A percentile compares a stretch with the other conserved stretches of the same genome.
Conservation (phyloP, 2,329 filamentous ascomycete genomes). For the Hymenoscyphus fraxineus region DNA sequence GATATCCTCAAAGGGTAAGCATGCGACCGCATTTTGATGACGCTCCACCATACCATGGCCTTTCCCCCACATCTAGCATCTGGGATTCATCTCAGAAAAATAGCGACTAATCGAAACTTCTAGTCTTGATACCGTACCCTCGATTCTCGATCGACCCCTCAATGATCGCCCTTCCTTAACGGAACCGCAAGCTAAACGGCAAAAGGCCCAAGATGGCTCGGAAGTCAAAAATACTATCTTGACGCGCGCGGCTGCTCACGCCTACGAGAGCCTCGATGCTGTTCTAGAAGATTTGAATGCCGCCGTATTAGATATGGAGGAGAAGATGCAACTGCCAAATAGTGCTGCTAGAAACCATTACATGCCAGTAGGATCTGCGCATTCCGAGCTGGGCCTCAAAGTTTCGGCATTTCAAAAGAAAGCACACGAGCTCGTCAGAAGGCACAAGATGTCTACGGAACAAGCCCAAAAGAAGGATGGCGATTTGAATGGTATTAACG, state of each 20-base stretch:
- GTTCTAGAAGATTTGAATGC: conserved; percentile 56
- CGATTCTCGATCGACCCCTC: conserved; percentile 53
- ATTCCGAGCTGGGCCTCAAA: conserved; percentile 29
- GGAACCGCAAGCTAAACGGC: conserved; percentile 57
- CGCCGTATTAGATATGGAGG: conserved; percentile 46
- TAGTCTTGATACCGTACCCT: conserved; percentile 53
- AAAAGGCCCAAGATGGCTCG: conserved; percentile 49
- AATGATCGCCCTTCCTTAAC: conserved; percentile 41
- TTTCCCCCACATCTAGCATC: conserved; percentile 8
- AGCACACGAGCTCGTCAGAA: conserved; percentile 58
- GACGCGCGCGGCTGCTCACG: conserved; percentile 37
- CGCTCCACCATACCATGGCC: not conserved
- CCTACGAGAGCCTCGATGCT: conserved; percentile 61
- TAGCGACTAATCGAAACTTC: conserved; percentile 31
- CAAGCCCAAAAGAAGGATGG: conserved; percentile 34
- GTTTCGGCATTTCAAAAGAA: conserved; percentile 53
- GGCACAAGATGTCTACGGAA: conserved; percentile 53
- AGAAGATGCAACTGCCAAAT: conserved; percentile 43
- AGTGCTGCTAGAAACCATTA: conserved; percentile 26
- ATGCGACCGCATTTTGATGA: conserved; percentile 13
- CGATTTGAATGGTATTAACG: conserved; percentile 18
- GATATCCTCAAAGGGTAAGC: conserved; percentile 43
- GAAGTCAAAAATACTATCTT: conserved; percentile 42
- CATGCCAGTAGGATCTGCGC: conserved; percentile 19
- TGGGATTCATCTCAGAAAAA: conserved; percentile 16